Base-by-base conservation (phyloP, 352 stramenopile genomes). In the Globisporangium splendens region DNA sequence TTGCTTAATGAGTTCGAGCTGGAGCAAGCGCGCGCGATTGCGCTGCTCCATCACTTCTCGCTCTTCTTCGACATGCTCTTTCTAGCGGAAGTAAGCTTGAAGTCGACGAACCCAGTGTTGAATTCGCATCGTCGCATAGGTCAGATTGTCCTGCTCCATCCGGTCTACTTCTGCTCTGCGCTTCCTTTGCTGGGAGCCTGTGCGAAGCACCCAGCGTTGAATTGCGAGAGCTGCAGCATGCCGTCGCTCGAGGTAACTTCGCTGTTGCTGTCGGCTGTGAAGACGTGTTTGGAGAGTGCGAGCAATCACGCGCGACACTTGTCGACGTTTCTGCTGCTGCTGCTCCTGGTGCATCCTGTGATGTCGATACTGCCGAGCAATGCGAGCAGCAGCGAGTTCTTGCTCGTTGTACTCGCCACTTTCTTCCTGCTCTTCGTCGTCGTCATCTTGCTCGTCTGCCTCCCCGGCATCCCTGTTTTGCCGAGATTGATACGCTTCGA, bases 191-290 rank as follows among this genome's bases (percentile, higher is more conserved):
- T 60, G 66, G 21, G 70, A 79, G 44, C 61, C 60, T 10, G 61
- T 58, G 11, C 67, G 71, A 24, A 70, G 33, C n/a, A 74, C 62
- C 73, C 75, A 86, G 2, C 66, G 54, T 31, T 81, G 76, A 43
- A 86, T 86, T 8, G 61, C 68, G 24, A 65, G 56, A 14, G 56
- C 39, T 50, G 59, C 51, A 59, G 50, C 42, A 24, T 67, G 24
- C 46, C 59, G 2, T 38, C 42, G 44, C 67, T 69, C 56, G 58
- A 46, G 8, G 24, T 47, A 48, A 39, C 61, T 22, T 50, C 60
- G 21, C 20, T 65, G 50, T 6, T 67, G 55, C 39, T 54, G 54
- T 24, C 46, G 63, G 11, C 8, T 58, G 28, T 35, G 28, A 35
- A 35, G 28, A 10, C 28, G 28, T 35, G 28, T 35, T 10, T 35